Conservation (phyloP, 179 eudicot genomes). For the Drosera spatulata region DNA sequence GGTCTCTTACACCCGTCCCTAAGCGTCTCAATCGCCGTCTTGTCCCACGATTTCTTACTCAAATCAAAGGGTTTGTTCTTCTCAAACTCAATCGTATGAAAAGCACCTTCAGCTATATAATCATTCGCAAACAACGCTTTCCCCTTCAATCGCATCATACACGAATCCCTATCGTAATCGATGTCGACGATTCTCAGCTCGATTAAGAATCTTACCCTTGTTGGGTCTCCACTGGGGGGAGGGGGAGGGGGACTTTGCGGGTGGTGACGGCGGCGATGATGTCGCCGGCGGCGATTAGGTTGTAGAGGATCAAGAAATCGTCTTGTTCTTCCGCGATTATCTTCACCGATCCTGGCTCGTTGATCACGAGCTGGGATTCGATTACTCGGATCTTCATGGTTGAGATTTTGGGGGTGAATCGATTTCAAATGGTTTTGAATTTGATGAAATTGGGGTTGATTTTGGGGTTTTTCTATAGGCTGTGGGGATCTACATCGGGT, state of each 20-base stretch:
- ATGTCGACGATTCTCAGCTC: slow-evolving; percentile 15
- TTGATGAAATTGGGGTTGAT: too few relatives aligned
- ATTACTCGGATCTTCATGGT: neutral
- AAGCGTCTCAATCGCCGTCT: slow-evolving; percentile 7
- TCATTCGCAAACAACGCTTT: slow-evolving; percentile 6
- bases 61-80: slow-evolving; percentile 17
- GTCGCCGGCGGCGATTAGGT: slow-evolving; percentile 15
- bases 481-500: too few relatives aligned
- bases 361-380: neutral
- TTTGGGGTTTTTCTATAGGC: too few relatives aligned
- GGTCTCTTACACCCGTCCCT: slow-evolving; percentile 9
- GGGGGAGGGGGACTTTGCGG: slow-evolving; percentile 10
- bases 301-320: slow-evolving; percentile 20
- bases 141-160: slow-evolving; percentile 11
- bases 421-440: too few relatives aligned
- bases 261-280: slow-evolving; percentile 15
- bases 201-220: slow-evolving; percentile 9
- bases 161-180: slow-evolving; percentile 13
- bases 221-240: slow-evolving; percentile 1
- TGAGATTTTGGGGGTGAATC: too few relatives aligned
- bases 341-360: slow-evolving; percentile 15
- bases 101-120: slow-evolving; percentile 9
- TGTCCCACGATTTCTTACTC: slow-evolving; percentile 22
- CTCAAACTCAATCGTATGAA: slow-evolving; percentile 22
- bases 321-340: slow-evolving; percentile 26